phyloP scores from a whole-genome alignment of 1,284 basidiomycete genomes.

The Coriolopsis trogii region DNA sequence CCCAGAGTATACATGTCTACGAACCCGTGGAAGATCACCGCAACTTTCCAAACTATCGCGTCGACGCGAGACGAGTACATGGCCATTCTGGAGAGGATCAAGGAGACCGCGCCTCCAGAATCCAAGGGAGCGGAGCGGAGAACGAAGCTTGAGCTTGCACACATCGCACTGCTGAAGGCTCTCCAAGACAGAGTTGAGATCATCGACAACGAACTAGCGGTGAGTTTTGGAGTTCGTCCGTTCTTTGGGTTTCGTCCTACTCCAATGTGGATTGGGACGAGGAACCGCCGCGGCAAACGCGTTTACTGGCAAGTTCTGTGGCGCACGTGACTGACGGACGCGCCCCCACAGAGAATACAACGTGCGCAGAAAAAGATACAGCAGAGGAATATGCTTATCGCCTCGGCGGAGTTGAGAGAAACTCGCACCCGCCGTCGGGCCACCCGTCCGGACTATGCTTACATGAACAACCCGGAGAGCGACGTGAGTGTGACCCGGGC shows the following conservation, averaged over 20 bases:
- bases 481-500: conserved; percentile 49
- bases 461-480: conserved; percentile 63
- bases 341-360: conserved; percentile 58
- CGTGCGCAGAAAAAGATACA: conserved; percentile 69
- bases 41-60: conserved; percentile 68
- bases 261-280: neutral
- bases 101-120: conserved; percentile 50
- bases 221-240: conserved; percentile 44
- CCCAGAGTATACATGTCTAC: conserved; percentile 78
- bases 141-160: conserved; percentile 56
- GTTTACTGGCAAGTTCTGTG: conserved; percentile 6
- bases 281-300: neutral
- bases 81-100: conserved; percentile 60
- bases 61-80: conserved; percentile 74
- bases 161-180: conserved; percentile 58
- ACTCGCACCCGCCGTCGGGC: conserved; percentile 74
- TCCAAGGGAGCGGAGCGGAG: conserved; percentile 51
- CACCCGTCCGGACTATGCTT: conserved; percentile 76
- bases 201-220: conserved; percentile 69
- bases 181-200: conserved; percentile 64
- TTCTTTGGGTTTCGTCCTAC: neutral
- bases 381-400: conserved; percentile 62
- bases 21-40: conserved; percentile 83
- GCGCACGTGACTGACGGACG: conserved; percentile 28
- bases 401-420: conserved; percentile 74